Percentiles rank a stretch among this genome's conserved stretches.
Evolutionary conservation across 352 stramenopile species (phyloP).

Genomic region (Phytophthora ramorum): DNA sequence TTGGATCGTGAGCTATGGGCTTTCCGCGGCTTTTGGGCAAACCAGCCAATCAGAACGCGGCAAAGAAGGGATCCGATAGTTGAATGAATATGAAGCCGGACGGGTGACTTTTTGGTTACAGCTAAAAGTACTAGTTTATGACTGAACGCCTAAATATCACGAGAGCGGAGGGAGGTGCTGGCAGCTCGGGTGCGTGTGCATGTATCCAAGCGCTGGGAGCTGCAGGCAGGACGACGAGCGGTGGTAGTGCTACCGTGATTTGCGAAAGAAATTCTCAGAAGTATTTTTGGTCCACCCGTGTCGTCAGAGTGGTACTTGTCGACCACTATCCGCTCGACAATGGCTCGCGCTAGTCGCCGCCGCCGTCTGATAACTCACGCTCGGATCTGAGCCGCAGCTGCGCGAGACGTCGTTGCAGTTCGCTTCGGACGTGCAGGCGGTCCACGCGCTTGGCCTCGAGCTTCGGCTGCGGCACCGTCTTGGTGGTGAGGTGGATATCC

Average conservation of each 20-base stretch:
- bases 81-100: not conserved
- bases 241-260: not conserved
- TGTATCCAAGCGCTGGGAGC: not conserved
- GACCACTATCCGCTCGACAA: not conserved
- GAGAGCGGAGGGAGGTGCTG: too few species aligned
- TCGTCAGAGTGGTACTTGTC: constrained; percentile 21
- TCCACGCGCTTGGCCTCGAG: constrained; percentile 75
- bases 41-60: constrained; percentile 28
- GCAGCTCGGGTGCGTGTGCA: too few species aligned
- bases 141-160: too few species aligned
- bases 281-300: constrained; percentile 7
- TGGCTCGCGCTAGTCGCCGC: not conserved
- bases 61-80: constrained; percentile 3
- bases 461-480: constrained; percentile 51
- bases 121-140: too few species aligned
- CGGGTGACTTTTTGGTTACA: too few species aligned
- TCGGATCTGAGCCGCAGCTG: constrained; percentile 4
- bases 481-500: constrained; percentile 68
- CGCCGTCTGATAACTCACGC: not conserved
- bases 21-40: constrained; percentile 1
- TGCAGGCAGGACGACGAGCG: not conserved
- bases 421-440: constrained; percentile 47
- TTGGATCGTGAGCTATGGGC: constrained; percentile 21
- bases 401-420: constrained; percentile 47
- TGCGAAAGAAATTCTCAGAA: constrained; percentile 34